phyloP scores from a whole-genome alignment of 495 filamentous ascomycete species.

The Talaromyces liani region DNA sequence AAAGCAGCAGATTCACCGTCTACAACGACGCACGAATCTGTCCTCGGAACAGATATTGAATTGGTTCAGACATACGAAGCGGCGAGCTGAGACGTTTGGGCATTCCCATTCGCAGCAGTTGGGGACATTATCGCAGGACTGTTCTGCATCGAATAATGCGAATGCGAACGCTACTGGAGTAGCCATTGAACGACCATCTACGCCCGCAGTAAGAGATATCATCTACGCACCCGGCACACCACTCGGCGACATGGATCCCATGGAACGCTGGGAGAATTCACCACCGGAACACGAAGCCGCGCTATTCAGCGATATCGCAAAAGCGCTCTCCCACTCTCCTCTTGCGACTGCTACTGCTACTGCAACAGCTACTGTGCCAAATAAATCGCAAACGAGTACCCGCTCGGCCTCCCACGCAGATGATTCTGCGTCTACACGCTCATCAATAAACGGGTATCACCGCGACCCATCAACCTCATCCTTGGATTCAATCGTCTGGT shows the following conservation, averaged over 20 bases:
- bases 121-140: background rate
- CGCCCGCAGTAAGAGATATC: background rate
- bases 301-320: slow-evolving; percentile 60
- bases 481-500: slow-evolving; percentile 64
- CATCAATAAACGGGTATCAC: slow-evolving; percentile 49
- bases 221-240: background rate
- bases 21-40: background rate
- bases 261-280: slow-evolving; percentile 70
- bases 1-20: background rate
- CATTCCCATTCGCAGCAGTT: background rate
- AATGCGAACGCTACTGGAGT: background rate
- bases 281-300: slow-evolving; percentile 76
- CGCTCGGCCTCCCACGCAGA: slow-evolving; percentile 8
- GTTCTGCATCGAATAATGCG: no score
- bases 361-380: background rate
- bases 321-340: slow-evolving; percentile 38
- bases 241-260: slow-evolving; percentile 53
- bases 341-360: background rate
- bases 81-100: background rate
- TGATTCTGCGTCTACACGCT: slow-evolving; percentile 44
- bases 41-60: slow-evolving; percentile 4
- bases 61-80: slow-evolving; percentile 5
- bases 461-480: slow-evolving; percentile 52
- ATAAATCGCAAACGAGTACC: slow-evolving; percentile 30
- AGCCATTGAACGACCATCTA: background rate